Conservation (phyloP, 805 yeast species). For the Kodamaea jinghongensis region DNA sequence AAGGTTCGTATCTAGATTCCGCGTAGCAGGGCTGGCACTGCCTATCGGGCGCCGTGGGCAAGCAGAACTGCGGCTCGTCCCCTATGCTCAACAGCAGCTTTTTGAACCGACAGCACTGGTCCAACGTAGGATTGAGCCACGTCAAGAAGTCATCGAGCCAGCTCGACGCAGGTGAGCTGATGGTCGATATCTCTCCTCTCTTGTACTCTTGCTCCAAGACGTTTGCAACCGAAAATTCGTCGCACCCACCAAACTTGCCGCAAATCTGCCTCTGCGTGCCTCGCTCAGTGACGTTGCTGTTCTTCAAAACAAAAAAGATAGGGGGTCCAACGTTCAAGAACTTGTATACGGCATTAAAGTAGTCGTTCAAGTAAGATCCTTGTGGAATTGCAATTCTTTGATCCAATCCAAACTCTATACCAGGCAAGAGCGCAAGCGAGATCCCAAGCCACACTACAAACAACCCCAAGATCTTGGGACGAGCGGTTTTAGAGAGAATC, state of each 20-base stretch:
- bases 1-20: slow-evolving; percentile 60
- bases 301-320: slow-evolving; percentile 75
- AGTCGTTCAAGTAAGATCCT: slow-evolving; percentile 76
- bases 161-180: slow-evolving; percentile 80
- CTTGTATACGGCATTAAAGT: slow-evolving; percentile 71
- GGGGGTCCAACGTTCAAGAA: slow-evolving; percentile 91
- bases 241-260: slow-evolving; percentile 84
- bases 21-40: slow-evolving; percentile 73
- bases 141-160: slow-evolving; percentile 91
- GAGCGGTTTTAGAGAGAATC: slow-evolving; percentile 47
- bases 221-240: slow-evolving; percentile 73
- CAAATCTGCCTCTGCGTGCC: slow-evolving; percentile 71
- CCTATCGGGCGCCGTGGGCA: slow-evolving; percentile 64
- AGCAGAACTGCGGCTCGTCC: slow-evolving; percentile 50
- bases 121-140: slow-evolving; percentile 84
- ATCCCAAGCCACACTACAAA: slow-evolving; percentile 66
- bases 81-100: slow-evolving; percentile 39
- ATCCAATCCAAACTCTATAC: slow-evolving; percentile 75
- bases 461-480: slow-evolving; percentile 46
- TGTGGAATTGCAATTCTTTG: slow-evolving; percentile 85
- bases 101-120: slow-evolving; percentile 77
- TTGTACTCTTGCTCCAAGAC: slow-evolving; percentile 81
- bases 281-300: slow-evolving; percentile 59
- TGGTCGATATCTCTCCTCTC: slow-evolving; percentile 59
- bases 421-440: slow-evolving; percentile 63